phyloP scores from a whole-genome alignment of 768 basidiomycete species.

The Leccinellum luteum region DNA sequence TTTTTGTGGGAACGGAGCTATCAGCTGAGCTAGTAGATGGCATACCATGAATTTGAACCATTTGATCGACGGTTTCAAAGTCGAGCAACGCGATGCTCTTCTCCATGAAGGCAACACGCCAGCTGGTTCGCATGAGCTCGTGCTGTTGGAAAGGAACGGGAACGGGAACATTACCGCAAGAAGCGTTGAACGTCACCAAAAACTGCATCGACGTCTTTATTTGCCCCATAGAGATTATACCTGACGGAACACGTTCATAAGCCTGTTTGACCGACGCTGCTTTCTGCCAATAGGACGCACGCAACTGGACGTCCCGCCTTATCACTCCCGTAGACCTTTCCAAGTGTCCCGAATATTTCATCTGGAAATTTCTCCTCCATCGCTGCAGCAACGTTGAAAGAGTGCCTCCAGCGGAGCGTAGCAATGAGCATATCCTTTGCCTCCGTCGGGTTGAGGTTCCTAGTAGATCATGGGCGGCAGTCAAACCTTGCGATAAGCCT shows the following conservation, averaged over 20 bases:
- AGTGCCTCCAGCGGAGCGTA: slow-evolving; percentile 69
- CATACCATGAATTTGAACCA: slow-evolving; percentile 69
- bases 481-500: neutral
- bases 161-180: slow-evolving; percentile 49
- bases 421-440: slow-evolving; percentile 65
- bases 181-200: slow-evolving; percentile 77
- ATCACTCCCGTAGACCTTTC: slow-evolving; percentile 65
- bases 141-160: neutral
- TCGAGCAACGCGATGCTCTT: slow-evolving; percentile 59
- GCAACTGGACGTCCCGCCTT: slow-evolving; percentile 67
- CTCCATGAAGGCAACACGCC: slow-evolving; percentile 82
- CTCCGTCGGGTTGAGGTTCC: slow-evolving; percentile 50
- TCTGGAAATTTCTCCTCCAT: slow-evolving; percentile 60
- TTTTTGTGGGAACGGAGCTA: neutral
- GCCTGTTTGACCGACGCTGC: neutral
- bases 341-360: slow-evolving; percentile 63
- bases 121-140: slow-evolving; percentile 40
- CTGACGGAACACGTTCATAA: slow-evolving; percentile 32
- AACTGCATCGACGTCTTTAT: slow-evolving; percentile 61
- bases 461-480: slow-evolving; percentile 15
- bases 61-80: slow-evolving; percentile 71
- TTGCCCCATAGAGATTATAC: slow-evolving; percentile 78
- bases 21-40: neutral
- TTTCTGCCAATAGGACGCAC: slow-evolving; percentile 38
- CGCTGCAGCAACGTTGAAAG: slow-evolving; percentile 59